phyloP scores from a whole-genome alignment of 768 basidiomycete genomes.

The Termitomyces sp. region DNA sequence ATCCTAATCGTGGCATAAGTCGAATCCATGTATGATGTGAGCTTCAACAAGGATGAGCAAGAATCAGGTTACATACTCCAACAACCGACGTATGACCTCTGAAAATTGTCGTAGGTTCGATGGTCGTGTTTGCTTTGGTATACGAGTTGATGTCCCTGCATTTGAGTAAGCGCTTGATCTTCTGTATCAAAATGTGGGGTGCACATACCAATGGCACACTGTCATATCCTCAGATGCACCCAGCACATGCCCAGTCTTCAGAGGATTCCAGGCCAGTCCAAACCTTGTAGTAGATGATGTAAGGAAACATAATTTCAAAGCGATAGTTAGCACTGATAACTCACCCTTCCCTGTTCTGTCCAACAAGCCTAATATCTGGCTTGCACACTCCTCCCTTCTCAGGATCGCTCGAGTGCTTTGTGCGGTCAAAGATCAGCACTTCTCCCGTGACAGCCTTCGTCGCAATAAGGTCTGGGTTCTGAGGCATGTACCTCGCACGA shows the following conservation, averaged over 20 bases:
- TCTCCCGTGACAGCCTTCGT: conserved; percentile 92
- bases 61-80: conserved; percentile 54
- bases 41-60: neutral
- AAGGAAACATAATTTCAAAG: neutral
- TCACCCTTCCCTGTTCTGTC: conserved; percentile 92
- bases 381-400: conserved; percentile 80
- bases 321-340: conserved; percentile 24
- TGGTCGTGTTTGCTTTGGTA: conserved; percentile 66
- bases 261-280: conserved; percentile 90
- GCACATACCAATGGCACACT: conserved; percentile 82
- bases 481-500: conserved; percentile 97
- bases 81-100: conserved; percentile 90
- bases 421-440: conserved; percentile 93
- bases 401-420: conserved; percentile 94
- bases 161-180: conserved; percentile 3
- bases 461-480: conserved; percentile 95
- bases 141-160: conserved; percentile 91
- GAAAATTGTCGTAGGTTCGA: conserved; percentile 86
- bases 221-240: conserved; percentile 96
- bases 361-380: conserved; percentile 88
- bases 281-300: conserved; percentile 50
- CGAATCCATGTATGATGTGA: neutral
- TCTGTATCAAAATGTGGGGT: neutral
- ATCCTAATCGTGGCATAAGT: conserved; percentile 50
- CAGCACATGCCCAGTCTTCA: conserved; percentile 78